Base-by-base conservation (phyloP, 2,329 filamentous ascomycete species). In the Hypocreales sp. region DNA sequence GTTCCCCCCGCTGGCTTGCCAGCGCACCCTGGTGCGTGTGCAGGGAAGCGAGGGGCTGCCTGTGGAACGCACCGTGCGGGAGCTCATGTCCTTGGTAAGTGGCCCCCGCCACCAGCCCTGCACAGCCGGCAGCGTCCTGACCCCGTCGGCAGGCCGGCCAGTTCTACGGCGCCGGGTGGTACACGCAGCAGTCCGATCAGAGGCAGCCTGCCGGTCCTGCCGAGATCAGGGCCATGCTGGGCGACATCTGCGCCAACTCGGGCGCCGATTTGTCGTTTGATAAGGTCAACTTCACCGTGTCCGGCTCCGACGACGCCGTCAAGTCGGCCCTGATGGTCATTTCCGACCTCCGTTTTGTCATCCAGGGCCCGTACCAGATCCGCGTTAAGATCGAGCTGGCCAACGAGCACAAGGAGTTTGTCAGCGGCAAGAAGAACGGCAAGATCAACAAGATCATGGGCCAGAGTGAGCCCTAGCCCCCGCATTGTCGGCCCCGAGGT, bases 361-460 rank as follows among this genome's bases (percentile, higher is more conserved):
- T 78, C 38, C 79, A 84, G 41, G 74, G 79, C 22, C 80, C 82
- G 39, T 92, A 92, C 45, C 86, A 92, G 49, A 92, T 98, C 49
- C 75, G 86, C 31, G 87, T 98, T 47, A 95, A 95, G 63, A 92
- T 98, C 36, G 90, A 98, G 60, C 76, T 98, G 31, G 90, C 90
- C 45, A 95, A 95, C 47, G 90, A 98, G 58, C 90, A 98, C 62
- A 98, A 98, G 55, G 90, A 98, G 48, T 98, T 98, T 49, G 90
- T 98, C 31, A 94, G 86, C 41, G 90, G 90, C 41, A 98, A 98
- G 66, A 98, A 98, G 64, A 98, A 98, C 44, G 90, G 90, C 55
- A 98, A 98, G 61, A 98, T 98, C 56, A 98, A 98, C 66, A 98
- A 98, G 65, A 98, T 98, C 46, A 98, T 98, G 90, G 90, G 87